Conservation (phyloP, 768 basidiomycete genomes). For the Chalciporus piperatus region DNA sequence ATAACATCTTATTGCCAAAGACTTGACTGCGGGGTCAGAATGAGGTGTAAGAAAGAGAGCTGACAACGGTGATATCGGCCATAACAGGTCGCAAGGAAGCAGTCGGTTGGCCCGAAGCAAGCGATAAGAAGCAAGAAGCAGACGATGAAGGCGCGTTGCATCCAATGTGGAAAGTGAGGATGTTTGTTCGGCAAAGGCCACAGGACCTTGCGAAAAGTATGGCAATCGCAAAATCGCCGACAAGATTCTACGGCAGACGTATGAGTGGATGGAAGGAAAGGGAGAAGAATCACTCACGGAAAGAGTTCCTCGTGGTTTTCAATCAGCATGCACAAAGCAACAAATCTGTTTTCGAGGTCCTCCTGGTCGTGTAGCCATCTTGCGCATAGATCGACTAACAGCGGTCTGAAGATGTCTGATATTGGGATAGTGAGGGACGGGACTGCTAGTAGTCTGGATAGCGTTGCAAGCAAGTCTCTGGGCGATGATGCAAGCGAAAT, state of each 20-base stretch:
- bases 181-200: slow-evolving; percentile 42
- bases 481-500: slow-evolving; percentile 41
- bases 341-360: slow-evolving; percentile 48
- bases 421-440: slow-evolving; percentile 65
- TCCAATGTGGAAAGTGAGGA: slow-evolving; percentile 36
- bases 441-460: slow-evolving; percentile 59
- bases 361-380: slow-evolving; percentile 68
- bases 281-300: slow-evolving; percentile 46
- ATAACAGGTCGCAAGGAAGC: slow-evolving; percentile 58
- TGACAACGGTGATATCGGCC: slow-evolving; percentile 50
- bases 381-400: slow-evolving; percentile 77
- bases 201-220: slow-evolving; percentile 48
- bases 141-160: slow-evolving; percentile 52
- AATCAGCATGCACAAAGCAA: slow-evolving; percentile 60
- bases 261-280: slow-evolving; percentile 3
- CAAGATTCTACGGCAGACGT: slow-evolving; percentile 45
- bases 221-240: slow-evolving; percentile 46
- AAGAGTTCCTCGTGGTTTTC: slow-evolving; percentile 71
- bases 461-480: slow-evolving; percentile 43
- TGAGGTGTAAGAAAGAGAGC: slow-evolving; percentile 46
- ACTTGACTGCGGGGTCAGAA: slow-evolving; percentile 60
- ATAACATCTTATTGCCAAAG: slow-evolving; percentile 78
- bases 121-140: slow-evolving; percentile 80
- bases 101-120: slow-evolving; percentile 71
- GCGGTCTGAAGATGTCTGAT: slow-evolving; percentile 67